These are phyloP conservation scores for Microcera coccophila DNA, from an alignment of 2,329 filamentous ascomycete genomes.

Conservation along the genomic window DNA sequence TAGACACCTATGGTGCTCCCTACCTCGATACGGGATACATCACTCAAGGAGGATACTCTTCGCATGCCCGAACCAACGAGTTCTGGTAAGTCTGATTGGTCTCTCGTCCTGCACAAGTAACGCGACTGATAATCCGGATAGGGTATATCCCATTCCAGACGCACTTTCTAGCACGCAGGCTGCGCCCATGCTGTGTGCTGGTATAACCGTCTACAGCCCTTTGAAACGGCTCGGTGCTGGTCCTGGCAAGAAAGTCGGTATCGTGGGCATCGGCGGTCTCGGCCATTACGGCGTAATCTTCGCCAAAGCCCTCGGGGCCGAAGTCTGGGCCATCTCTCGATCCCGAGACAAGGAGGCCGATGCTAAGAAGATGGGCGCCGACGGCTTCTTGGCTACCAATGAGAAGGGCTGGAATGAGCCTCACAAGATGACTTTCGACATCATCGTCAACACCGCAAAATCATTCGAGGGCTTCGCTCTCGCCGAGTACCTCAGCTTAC, in stretches of 20 bases:
- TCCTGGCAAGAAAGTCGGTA: conserved; percentile 73
- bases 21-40: conserved; percentile 51
- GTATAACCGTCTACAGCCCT: conserved; percentile 75
- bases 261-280: conserved; percentile 69
- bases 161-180: conserved; percentile 58
- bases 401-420: conserved; percentile 56
- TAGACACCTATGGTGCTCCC: conserved; percentile 48
- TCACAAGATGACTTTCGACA: conserved; percentile 64
- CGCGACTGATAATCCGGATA: conserved; percentile 18
- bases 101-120: not conserved
- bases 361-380: conserved; percentile 55
- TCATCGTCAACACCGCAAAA: conserved; percentile 73
- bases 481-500: conserved; percentile 67
- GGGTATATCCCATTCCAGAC: conserved; percentile 71
- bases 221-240: conserved; percentile 71
- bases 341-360: conserved; percentile 58
- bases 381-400: conserved; percentile 56
- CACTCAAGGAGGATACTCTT: conserved; percentile 55
- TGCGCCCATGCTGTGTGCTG: conserved; percentile 81
- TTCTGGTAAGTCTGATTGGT: conserved; percentile 42
- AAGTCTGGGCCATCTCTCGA: conserved; percentile 60
- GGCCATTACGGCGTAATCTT: conserved; percentile 70
- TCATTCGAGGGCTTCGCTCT: conserved; percentile 66
- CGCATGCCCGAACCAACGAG: conserved; percentile 34
- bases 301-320: conserved; percentile 62